phyloP scores from a whole-genome alignment of 2,329 filamentous ascomycete species.

The Ophiostoma piceae region DNA sequence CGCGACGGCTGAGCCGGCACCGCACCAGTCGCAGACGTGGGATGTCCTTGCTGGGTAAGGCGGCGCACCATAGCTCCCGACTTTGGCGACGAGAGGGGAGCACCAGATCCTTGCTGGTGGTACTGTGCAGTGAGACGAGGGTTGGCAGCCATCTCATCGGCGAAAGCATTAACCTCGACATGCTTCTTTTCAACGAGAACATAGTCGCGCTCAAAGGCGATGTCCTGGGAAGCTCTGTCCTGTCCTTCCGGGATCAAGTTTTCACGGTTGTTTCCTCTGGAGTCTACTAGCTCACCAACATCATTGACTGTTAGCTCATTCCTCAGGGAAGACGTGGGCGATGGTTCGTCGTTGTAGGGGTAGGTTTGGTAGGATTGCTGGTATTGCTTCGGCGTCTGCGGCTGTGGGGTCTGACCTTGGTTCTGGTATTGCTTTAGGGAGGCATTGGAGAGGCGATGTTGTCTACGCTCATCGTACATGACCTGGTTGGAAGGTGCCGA shows the following conservation, averaged over 20 bases:
- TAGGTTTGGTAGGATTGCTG: slow-evolving; percentile 10
- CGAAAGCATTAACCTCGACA: slow-evolving; percentile 94
- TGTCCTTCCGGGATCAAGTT: slow-evolving; percentile 43
- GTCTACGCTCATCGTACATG: slow-evolving; percentile 36
- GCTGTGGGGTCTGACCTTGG: slow-evolving; percentile 22
- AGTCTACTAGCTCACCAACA: slow-evolving; percentile 21
- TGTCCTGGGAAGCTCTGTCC: slow-evolving; percentile 73
- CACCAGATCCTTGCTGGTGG: slow-evolving; percentile 32
- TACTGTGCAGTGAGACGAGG: slow-evolving; percentile 55
- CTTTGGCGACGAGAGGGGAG: slow-evolving; percentile 45
- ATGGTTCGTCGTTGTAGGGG: slow-evolving; percentile 34
- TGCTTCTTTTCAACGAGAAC: slow-evolving; percentile 92
- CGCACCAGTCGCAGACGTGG: slow-evolving; percentile 64
- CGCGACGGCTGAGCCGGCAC: slow-evolving; percentile 62
- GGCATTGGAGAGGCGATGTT: slow-evolving; percentile 40
- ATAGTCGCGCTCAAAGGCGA: slow-evolving; percentile 88
- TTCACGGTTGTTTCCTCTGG: slow-evolving; percentile 17
- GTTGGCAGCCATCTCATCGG: slow-evolving; percentile 86
- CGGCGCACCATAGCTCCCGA: slow-evolving; percentile 60
- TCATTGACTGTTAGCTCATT: slow-evolving; percentile 31
- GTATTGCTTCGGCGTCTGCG: slow-evolving; percentile 14
- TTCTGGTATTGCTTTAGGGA: slow-evolving; percentile 35
- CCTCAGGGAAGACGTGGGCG: slow-evolving; percentile 35
- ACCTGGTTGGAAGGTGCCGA: slow-evolving; percentile 41
- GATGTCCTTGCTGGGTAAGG: slow-evolving; percentile 69